phyloP scores from a whole-genome alignment of 1,139 yeast species.

The Yamadazyma spencermartinsiae region DNA sequence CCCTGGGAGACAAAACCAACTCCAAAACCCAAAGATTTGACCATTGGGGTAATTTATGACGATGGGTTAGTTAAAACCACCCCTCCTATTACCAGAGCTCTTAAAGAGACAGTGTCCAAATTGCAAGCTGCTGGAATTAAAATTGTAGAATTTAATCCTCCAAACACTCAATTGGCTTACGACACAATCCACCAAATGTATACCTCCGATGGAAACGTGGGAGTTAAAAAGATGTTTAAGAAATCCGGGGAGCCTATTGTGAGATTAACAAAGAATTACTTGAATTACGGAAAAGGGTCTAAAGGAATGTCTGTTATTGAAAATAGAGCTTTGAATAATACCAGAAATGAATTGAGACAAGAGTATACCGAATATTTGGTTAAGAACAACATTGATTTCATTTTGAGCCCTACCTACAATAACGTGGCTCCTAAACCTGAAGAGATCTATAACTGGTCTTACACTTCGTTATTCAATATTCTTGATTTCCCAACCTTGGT shows the following conservation, averaged over 20 bases:
- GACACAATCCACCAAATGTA: conserved; percentile 53
- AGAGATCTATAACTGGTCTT: conserved; percentile 71
- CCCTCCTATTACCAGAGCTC: conserved; percentile 55
- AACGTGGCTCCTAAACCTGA: conserved; percentile 73
- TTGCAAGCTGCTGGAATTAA: conserved; percentile 31
- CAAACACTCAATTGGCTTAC: conserved; percentile 48
- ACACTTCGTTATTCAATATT: conserved; percentile 66
- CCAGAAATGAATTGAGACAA: conserved; percentile 56
- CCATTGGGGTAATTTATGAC: conserved; percentile 40
- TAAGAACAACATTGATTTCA: conserved; percentile 60
- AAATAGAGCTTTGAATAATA: conserved; percentile 44
- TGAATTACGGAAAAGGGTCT: conserved; percentile 59
- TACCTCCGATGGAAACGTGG: conserved; percentile 58
- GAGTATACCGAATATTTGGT: conserved; percentile 53
- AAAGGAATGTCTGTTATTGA: conserved; percentile 40
- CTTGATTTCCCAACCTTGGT: conserved; percentile 62
- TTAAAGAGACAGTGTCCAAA: conserved; percentile 26
- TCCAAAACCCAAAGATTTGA: conserved; percentile 40
- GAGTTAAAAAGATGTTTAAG: conserved; percentile 46
- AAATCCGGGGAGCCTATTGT: conserved; percentile 65
- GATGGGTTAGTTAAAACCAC: conserved; percentile 40
- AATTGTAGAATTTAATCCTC: conserved; percentile 48
- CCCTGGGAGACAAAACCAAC: conserved; percentile 60
- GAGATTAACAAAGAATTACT: conserved; percentile 59
- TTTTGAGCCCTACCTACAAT: conserved; percentile 65